Evolutionary conservation across 2,329 filamentous ascomycete species (phyloP), one percentile per base, ranked within the genome.

Genomic region (Phaeosphaeriaceae sp.): DNA sequence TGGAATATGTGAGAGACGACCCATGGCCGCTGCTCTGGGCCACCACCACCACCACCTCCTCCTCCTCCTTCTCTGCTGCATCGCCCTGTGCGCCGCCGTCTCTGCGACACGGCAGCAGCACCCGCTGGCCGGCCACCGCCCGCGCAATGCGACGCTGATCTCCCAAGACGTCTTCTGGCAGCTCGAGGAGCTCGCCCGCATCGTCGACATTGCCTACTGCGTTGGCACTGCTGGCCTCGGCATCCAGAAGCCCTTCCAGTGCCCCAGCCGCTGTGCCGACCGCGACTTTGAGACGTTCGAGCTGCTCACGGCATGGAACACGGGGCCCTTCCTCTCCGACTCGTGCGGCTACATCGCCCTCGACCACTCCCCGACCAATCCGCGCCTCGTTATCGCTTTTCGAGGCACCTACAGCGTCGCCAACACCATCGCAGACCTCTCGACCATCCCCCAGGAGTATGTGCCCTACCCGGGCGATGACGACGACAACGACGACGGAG

Each of bases 191-290:
- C 83, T 94, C 54, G 88, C 94, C n/a, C 89, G 93, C 53, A 85
- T 98, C 24, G 94, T 97, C 62, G 95, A 99, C 76, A 95, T 98
- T 58, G 84, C 92, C 48, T 98, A 98, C 79, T 99, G 95, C 77
- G 91, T 98, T 57, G 93, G 93, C 61, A 89, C 86, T 5, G 89
- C 91, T 0, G 93, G 93, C 11, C 85, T 96, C 54, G 95, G 94
- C 41, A 89, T 99, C 60, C 83, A 85, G 50, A 88, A 89, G 65
- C 95, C 95, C 0, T 99, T 99, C 76, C 80, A 84, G 31, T 99
- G 95, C 78, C 85, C 89, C 15, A 95, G 91, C 58, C 90, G 91
- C 65, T 99, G 95, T 79, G 82, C 82, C 40, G 92, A 97, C 53
- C 82, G 82, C 45, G 92, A 97, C 56, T 97, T 98, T 62, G 87